A percentile compares a stretch with the other conserved stretches of the same genome.
phyloP scores from a whole-genome alignment of 192 early-diverging fungal genomes.

The Coemansia sp. region DNA sequence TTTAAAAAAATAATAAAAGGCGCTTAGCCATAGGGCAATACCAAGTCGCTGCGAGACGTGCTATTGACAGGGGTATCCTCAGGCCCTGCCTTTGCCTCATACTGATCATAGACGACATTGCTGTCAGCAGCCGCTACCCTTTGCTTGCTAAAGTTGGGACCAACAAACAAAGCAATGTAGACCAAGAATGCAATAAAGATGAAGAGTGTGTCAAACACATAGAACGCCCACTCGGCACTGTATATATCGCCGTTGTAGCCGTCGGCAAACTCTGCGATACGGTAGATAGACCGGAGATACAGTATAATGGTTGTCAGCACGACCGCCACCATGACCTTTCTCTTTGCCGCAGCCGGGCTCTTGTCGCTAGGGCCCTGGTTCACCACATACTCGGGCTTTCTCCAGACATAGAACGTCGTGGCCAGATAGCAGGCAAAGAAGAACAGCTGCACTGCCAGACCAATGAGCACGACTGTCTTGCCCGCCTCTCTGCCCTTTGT shows the following conservation, averaged over 20 bases:
- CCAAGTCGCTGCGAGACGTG: constrained; percentile 5
- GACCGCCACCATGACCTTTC: constrained; percentile 22
- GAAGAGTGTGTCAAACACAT: constrained; percentile 50
- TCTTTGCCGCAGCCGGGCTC: constrained; percentile 15
- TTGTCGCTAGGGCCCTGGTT: constrained; percentile 5
- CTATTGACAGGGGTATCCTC: neutral
- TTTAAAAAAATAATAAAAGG: no score
- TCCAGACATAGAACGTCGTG: constrained; percentile 24
- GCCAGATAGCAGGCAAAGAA: constrained; percentile 42
- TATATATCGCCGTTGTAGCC: constrained; percentile 46
- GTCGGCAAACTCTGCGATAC: constrained; percentile 48
- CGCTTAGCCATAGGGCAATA: no score
- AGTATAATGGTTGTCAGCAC: constrained; percentile 35
- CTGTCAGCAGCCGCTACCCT: neutral
- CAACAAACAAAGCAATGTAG: constrained; percentile 35
- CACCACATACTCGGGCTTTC: constrained; percentile 18
- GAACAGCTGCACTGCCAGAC: constrained; percentile 35
- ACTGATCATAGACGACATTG: no score
- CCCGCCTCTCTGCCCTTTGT: constrained; percentile 15
- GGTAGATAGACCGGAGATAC: constrained; percentile 50
- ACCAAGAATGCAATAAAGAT: constrained; percentile 36
- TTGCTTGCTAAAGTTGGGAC: constrained; percentile 11
- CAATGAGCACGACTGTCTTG: constrained; percentile 37
- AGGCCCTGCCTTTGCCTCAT: no score
- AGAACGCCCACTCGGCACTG: constrained; percentile 51